Evolutionary conservation across 805 yeast genomes (phyloP), one percentile per base, ranked within the genome.

Genomic region (Starmerella davenportii): DNA sequence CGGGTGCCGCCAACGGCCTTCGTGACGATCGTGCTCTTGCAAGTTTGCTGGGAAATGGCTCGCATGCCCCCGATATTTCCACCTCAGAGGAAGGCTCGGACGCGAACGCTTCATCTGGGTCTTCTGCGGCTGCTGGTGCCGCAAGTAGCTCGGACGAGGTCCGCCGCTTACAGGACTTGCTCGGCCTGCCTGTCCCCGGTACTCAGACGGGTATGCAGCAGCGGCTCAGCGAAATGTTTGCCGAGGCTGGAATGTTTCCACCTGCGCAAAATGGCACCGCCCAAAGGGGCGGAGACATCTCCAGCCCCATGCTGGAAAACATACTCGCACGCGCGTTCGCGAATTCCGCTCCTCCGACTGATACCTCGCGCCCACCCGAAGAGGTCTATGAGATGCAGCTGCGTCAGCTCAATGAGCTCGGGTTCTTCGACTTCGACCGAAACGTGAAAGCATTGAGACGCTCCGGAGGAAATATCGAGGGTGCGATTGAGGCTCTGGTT

Each of bases 381-480:
- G 87, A 76, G 55, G 66, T 79, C 36, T 79, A 71, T 54, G 85
- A 74, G 53, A 46, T 65, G 2, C 90, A 76, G 55, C 60, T 76
- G 45, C 70, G 79, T 50, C 87, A 78, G 53, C 62, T 76, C 51
- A 79, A 77, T 53, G 87, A 79, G 52, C 76, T 79, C 69, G 90
- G 90, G 5, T 87, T 87, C 62, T 73, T 71, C 48, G 95, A 87
- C 49, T 87, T 87, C 55, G 96, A 87, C 49, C 69, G 80, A 49
- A 90, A 90, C 54, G 84, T 90, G 19, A 75, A 74, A 21, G 96
- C 96, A 1, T 68, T 90, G 51, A 74, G 95, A 63, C 74, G 96
- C 61, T 74, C 87, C 39, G 98, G 98, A 25, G 98, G 98, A 7
- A 80, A 85, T 45, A 95, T 87, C 20, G 95, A 87, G 61, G 95